Conservation (phyloP, 768 basidiomycete species). For the Tephrocybe sp. region DNA sequence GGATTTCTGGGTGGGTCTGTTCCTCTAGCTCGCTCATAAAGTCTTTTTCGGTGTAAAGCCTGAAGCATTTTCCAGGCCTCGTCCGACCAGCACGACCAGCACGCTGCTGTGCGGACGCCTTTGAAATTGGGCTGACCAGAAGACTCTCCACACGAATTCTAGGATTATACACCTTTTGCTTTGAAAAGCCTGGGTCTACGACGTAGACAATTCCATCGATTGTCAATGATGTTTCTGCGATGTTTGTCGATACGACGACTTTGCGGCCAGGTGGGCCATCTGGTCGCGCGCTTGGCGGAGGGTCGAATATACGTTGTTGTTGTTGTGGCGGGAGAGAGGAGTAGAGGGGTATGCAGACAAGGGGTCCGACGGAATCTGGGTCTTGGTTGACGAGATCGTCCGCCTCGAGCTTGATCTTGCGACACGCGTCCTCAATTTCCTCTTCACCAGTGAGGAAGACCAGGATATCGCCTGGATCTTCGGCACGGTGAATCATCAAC, state of each 20-base stretch:
- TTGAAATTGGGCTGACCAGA: constrained; percentile 92
- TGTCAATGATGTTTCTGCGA: constrained; percentile 95
- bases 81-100: constrained; percentile 97
- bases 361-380: constrained; percentile 75
- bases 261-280: constrained; percentile 87
- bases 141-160: constrained; percentile 94
- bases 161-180: constrained; percentile 98
- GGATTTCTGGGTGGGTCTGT: constrained; percentile 95
- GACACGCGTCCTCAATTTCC: constrained; percentile 95
- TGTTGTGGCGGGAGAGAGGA: constrained; percentile 92
- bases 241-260: constrained; percentile 93
- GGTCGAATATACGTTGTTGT: constrained; percentile 96
- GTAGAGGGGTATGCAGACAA: constrained; percentile 90
- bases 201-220: constrained; percentile 99
- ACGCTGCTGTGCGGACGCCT: constrained; percentile 93
- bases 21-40: constrained; percentile 95
- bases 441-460: constrained; percentile 98
- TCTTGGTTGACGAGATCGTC: constrained; percentile 77
- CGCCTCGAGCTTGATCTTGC: constrained; percentile 88
- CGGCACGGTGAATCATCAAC: constrained; percentile 94
- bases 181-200: constrained; percentile 95
- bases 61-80: constrained; percentile 94
- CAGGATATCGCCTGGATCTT: constrained; percentile 89
- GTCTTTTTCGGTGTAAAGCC: constrained; percentile 95
- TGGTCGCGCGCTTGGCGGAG: constrained; percentile 63